Percentiles rank a stretch among this genome's conserved stretches.
Evolutionary conservation across 225 moss, liverwort and hornwort species (phyloP).

Genomic region (Marchantia paleacea): DNA sequence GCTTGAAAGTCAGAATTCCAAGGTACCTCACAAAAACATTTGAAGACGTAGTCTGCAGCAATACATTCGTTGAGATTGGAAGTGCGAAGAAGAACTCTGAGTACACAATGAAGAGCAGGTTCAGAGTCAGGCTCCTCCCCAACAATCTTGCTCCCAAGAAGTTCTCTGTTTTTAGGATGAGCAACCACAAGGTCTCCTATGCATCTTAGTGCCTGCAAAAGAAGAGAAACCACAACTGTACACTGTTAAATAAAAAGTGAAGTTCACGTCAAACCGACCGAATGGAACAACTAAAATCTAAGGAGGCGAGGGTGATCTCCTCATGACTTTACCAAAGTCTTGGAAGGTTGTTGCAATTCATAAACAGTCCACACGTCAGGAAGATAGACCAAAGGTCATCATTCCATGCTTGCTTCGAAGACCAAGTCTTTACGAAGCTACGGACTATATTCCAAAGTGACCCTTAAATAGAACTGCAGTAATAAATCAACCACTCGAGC

Average conservation of each 20-base stretch:
- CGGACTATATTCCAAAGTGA: not conserved
- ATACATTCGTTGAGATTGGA: slow-evolving; percentile 93
- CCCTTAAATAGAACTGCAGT: not conserved
- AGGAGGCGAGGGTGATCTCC: not conserved
- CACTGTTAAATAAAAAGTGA: not conserved
- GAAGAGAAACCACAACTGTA: slow-evolving; percentile 6
- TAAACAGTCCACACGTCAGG: not conserved
- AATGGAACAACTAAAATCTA: not conserved
- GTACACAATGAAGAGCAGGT: slow-evolving; percentile 83
- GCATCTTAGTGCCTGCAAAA: slow-evolving; percentile 77
- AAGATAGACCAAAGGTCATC: not conserved
- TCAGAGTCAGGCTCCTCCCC: slow-evolving; percentile 81
- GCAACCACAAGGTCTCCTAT: slow-evolving; percentile 88
- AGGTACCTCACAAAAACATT: slow-evolving; percentile 79
- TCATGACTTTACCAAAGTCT: not conserved
- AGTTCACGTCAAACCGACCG: not conserved
- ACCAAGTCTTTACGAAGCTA: not conserved
- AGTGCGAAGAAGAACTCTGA: slow-evolving; percentile 80
- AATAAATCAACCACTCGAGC: not conserved
- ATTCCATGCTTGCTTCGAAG: not conserved
- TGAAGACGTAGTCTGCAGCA: slow-evolving; percentile 92
- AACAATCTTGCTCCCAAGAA: slow-evolving; percentile 79
- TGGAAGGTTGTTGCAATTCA: not conserved
- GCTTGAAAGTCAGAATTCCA: not conserved
- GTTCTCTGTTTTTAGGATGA: slow-evolving; percentile 79